phyloP scores from a whole-genome alignment of 1,284 basidiomycete genomes.

The Ustilago cynodontis region DNA sequence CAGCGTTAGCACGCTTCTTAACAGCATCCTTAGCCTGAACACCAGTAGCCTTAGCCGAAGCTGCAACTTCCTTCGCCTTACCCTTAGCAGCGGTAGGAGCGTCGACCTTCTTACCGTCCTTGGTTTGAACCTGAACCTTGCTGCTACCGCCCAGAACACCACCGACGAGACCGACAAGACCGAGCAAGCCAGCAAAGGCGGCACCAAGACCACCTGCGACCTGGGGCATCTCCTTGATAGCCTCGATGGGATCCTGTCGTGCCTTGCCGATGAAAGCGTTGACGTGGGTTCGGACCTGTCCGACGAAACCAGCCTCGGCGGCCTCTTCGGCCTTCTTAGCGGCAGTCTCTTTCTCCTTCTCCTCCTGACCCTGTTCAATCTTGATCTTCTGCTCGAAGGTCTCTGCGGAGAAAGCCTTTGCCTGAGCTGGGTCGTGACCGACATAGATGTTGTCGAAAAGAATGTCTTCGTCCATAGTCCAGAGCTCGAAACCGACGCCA shows the following conservation, averaged over 20 bases:
- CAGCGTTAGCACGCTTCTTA: conserved; percentile 57
- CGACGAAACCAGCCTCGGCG: conserved; percentile 36
- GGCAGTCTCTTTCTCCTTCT: conserved; percentile 33
- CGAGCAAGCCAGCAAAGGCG: conserved; percentile 56
- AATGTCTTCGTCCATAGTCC: conserved; percentile 69
- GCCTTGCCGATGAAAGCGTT: conserved; percentile 50
- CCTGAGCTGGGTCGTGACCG: conserved; percentile 63
- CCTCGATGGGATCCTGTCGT: conserved; percentile 56
- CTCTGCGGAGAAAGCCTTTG: conserved; percentile 61
- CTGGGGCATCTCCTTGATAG: conserved; percentile 62
- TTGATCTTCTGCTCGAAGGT: conserved; percentile 64
- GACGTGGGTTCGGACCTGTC: conserved; percentile 47
- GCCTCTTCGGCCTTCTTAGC: conserved; percentile 40
- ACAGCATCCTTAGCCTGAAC: conserved; percentile 53
- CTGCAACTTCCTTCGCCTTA: conserved; percentile 48
- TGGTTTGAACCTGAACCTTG: conserved; percentile 34
- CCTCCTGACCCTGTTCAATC: conserved; percentile 64
- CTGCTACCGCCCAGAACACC: conserved; percentile 53
- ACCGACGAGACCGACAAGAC: conserved; percentile 57
- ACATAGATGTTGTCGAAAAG: conserved; percentile 70
- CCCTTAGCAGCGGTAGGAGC: conserved; percentile 43
- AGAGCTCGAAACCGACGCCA: conserved; percentile 68
- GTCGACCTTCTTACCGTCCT: conserved; percentile 58
- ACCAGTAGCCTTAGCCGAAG: conserved; percentile 53
- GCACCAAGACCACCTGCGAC: conserved; percentile 61